Conservation (phyloP, 2,329 filamentous ascomycete species). For the Penicillium sp. region DNA sequence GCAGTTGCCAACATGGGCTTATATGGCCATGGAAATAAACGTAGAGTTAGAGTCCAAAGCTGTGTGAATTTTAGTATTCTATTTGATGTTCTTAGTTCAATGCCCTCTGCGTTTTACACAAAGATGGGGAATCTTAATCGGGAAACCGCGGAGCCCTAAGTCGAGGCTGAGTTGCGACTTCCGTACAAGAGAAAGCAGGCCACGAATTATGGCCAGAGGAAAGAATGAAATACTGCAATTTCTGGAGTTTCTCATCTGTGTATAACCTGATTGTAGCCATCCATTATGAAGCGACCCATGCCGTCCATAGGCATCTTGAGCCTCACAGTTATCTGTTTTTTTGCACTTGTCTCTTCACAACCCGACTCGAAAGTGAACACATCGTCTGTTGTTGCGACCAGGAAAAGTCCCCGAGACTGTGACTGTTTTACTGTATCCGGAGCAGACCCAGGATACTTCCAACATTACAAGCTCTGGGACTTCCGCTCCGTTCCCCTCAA, state of each 20-base stretch:
- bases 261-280: background rate
- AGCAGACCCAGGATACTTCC: constrained; percentile 48
- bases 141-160: background rate
- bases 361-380: background rate
- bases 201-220: background rate
- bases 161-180: background rate
- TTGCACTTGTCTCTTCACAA: background rate
- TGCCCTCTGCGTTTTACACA: background rate
- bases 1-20: background rate
- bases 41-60: background rate
- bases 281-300: background rate
- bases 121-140: background rate
- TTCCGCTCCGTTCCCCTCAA: constrained; percentile 47
- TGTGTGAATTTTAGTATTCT: too few relatives aligned
- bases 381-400: background rate
- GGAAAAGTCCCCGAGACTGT: constrained; percentile 32
- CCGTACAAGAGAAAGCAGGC: background rate
- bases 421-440: constrained; percentile 50
- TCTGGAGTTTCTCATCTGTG: background rate
- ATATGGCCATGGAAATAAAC: background rate
- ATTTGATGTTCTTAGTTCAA: too few relatives aligned
- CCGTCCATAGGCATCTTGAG: background rate
- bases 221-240: background rate
- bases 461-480: constrained; percentile 54
- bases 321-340: constrained; percentile 7